phyloP scores from a whole-genome alignment of 345 rosid species.

The Cardiospermum halicacabum region DNA sequence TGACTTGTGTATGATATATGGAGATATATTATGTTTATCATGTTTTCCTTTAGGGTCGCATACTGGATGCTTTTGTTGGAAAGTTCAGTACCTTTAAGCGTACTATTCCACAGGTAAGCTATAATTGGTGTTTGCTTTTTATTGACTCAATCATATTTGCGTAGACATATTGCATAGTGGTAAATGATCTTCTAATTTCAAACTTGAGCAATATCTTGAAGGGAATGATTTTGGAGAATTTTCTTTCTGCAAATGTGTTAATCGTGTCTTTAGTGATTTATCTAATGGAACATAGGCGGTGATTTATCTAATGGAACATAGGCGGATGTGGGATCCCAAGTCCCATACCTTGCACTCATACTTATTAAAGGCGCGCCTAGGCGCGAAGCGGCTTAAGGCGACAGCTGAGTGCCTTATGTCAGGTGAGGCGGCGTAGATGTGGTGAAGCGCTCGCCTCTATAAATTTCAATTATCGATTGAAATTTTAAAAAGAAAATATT shows the following conservation, averaged over 20 bases:
- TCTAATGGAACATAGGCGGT: not conserved
- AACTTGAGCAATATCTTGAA: not conserved
- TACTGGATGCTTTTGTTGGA: slow-evolving; percentile 98
- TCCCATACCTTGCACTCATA: too few species aligned
- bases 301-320: too few species aligned
- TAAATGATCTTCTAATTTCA: not conserved
- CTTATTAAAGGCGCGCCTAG: too few species aligned
- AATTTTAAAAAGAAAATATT: too few species aligned
- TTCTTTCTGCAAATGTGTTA: slow-evolving; percentile 1
- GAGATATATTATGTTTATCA: slow-evolving; percentile 8
- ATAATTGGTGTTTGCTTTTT: slow-evolving; percentile 18
- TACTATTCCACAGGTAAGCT: slow-evolving; percentile 92
- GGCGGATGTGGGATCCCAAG: too few species aligned
- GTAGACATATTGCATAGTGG: not conserved
- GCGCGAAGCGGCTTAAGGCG: too few species aligned
- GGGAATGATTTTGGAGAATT: not conserved
- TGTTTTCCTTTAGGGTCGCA: slow-evolving; percentile 65
- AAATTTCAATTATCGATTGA: too few species aligned
- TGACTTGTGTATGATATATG: slow-evolving; percentile 15
- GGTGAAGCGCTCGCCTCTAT: too few species aligned
- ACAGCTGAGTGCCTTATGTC: too few species aligned
- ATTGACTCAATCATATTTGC: not conserved
- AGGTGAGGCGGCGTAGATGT: too few species aligned
- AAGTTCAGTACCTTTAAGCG: slow-evolving; percentile 97
- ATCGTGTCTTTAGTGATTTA: slow-evolving; percentile 1